These are phyloP conservation scores for Cyberlindnera subsufficiens DNA, from an alignment of 805 yeast genomes.

Conservation along the genomic window DNA sequence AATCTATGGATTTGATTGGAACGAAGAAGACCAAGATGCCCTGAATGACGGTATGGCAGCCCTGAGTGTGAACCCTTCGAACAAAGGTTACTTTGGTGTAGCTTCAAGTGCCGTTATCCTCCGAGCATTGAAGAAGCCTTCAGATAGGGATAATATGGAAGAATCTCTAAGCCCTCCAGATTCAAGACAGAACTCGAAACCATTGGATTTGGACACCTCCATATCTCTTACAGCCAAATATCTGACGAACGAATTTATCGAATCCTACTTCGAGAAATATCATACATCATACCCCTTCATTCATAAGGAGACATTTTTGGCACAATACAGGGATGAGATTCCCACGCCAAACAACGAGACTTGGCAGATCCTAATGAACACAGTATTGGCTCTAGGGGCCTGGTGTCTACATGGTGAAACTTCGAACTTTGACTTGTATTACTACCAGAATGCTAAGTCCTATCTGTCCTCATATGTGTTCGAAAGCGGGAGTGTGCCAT, in stretches of 20 bases:
- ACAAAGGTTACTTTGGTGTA: constrained; percentile 61
- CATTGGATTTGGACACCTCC: constrained; percentile 21
- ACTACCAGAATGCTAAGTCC: constrained; percentile 48
- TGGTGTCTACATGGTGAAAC: constrained; percentile 58
- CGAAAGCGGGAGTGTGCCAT: constrained; percentile 53
- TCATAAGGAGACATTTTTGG: constrained; percentile 47
- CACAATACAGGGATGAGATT: constrained; percentile 36
- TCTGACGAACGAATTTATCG: constrained; percentile 32
- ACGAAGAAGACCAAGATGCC: constrained; percentile 41
- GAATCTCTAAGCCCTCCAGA: constrained; percentile 12
- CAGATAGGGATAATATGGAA: constrained; percentile 19
- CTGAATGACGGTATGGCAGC: constrained; percentile 63
- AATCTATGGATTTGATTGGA: constrained; percentile 55
- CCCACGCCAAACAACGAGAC: constrained; percentile 37
- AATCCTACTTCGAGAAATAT: constrained; percentile 50
- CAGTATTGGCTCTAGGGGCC: constrained; percentile 62
- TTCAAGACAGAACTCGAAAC: constrained; percentile 20
- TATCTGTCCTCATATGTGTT: constrained; percentile 41
- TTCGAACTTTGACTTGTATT: constrained; percentile 45
- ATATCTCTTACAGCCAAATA: constrained; percentile 24
- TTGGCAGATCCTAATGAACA: constrained; percentile 50
- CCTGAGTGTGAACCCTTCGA: constrained; percentile 40
- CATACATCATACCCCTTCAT: constrained; percentile 60
- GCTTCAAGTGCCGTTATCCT: constrained; percentile 55
- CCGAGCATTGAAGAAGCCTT: constrained; percentile 37